Base-by-base conservation (phyloP, 2,329 filamentous ascomycete genomes). In the Geoglossum cookeanum region DNA sequence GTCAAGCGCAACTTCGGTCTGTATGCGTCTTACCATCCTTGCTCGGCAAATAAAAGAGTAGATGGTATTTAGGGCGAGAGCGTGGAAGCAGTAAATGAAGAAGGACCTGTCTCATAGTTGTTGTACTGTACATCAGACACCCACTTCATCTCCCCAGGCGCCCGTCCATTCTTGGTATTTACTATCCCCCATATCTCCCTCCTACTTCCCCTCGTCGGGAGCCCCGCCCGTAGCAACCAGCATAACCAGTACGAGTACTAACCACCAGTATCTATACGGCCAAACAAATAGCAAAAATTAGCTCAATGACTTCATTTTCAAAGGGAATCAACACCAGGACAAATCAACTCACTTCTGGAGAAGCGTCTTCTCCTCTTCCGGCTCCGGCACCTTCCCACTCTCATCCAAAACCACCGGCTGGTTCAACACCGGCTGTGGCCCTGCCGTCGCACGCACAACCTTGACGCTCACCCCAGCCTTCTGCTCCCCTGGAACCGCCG, bases 191-290 rank as follows among this genome's bases (percentile, higher is more conserved):
- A 1, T 6, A 45, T 15, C 39, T 4, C 13, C n/a, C 2, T 4
- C 22, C 42, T n/a, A 45, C 54, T 48, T n/a, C 17, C 27, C 22
- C 57, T 59, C 39, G 15, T 58, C 73, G 9, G 71, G 71, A 55
- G 73, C 78, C 56, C 78, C 75, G 51, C 75, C 74, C 55, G 75
- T 71, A 60, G 81, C 63, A 5, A 78, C 65, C 61, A 85, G 65
- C 54, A 83, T 63, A 32, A 75, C 70, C 30, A 73, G 74, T 32
- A 79, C 72, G 22, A 70, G 75, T 68, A 81, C 68, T 62, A 80
- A 66, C 80, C 80, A 84, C 81, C 81, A 85, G 66, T 84, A 84
- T 68, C 79, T 82, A 51, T 53, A 32, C 33, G 7, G 42, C 30
- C 35, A 45, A n/a, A 30, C 35, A 11, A 15, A 7, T 9, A 15